Conservation (phyloP, 768 basidiomycete species). For the Collybia mongolica region DNA sequence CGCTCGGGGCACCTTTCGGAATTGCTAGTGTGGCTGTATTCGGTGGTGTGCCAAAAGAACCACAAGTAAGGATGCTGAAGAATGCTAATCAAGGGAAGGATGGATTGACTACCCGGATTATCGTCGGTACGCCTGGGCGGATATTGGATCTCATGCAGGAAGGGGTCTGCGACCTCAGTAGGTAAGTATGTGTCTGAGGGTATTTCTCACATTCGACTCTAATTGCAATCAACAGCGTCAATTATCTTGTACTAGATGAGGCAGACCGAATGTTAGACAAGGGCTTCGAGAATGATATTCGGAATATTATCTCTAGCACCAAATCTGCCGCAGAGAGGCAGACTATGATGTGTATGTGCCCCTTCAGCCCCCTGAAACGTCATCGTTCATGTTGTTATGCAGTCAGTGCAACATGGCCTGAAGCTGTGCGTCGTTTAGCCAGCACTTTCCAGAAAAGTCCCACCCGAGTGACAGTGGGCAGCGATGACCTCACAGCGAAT, state of each 20-base stretch:
- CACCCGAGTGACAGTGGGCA: constrained; percentile 90
- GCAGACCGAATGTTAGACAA: constrained; percentile 98
- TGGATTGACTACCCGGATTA: constrained; percentile 60
- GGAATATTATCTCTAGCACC: constrained; percentile 79
- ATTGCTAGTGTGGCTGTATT: constrained; percentile 87
- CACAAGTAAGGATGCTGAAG: constrained; percentile 71
- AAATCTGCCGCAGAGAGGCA: constrained; percentile 71
- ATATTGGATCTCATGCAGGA: constrained; percentile 91
- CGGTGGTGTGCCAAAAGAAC: constrained; percentile 91
- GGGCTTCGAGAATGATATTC: constrained; percentile 97
- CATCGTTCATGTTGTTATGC: constrained; percentile 3
- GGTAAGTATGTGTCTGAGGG: constrained; percentile 39
- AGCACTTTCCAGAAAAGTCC: constrained; percentile 84
- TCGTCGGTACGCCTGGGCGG: constrained; percentile 95
- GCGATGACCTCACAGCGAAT: constrained; percentile 93
- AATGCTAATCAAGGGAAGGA: constrained; percentile 49
- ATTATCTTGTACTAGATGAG: constrained; percentile 94
- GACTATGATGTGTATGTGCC: constrained; percentile 87
- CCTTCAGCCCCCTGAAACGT: constrained; percentile 5
- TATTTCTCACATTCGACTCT: constrained; percentile 1
- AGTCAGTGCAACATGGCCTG: constrained; percentile 99
- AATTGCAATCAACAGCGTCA: constrained; percentile 50
- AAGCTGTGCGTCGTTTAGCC: constrained; percentile 86
- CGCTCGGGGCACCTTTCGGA: constrained; percentile 70
- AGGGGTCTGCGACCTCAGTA: constrained; percentile 78